Percentiles rank a stretch among this genome's conserved stretches.
Evolutionary conservation across 805 yeast genomes (phyloP).

Genomic region (Hanseniaspora pseudoguilliermondii): DNA sequence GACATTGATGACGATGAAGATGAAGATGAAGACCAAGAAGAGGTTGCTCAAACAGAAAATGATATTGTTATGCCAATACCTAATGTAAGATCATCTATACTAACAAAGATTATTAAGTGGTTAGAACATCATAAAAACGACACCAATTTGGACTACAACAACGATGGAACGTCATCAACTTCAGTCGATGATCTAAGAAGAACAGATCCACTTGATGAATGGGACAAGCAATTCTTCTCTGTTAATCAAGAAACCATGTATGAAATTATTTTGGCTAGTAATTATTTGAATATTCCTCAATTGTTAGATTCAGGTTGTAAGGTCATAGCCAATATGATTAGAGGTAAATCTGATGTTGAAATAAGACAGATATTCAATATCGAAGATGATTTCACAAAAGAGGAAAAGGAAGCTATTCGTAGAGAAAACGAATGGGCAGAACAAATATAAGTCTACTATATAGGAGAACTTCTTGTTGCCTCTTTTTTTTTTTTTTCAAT

Average conservation of each 20-base stretch:
- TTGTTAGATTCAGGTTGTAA: constrained; percentile 68
- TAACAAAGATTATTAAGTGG: constrained; percentile 89
- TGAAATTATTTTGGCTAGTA: constrained; percentile 71
- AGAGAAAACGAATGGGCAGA: constrained; percentile 89
- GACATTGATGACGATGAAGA: constrained; percentile 26
- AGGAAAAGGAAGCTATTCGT: constrained; percentile 76
- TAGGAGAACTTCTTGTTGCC: neutral
- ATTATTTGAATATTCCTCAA: constrained; percentile 63
- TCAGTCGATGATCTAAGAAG: constrained; percentile 56
- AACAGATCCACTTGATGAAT: constrained; percentile 83
- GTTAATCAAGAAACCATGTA: constrained; percentile 87
- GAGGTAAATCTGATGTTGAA: constrained; percentile 69
- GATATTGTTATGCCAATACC: constrained; percentile 79
- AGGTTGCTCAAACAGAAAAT: constrained; percentile 41
- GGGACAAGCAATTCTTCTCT: constrained; percentile 89
- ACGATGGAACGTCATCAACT: constrained; percentile 21
- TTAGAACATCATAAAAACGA: constrained; percentile 87
- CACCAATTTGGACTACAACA: constrained; percentile 63
- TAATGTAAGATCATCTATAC: constrained; percentile 73
- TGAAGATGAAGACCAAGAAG: constrained; percentile 45
- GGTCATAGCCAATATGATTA: constrained; percentile 72
- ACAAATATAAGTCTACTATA: constrained; percentile 31
- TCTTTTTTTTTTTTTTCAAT: neutral
- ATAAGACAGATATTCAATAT: constrained; percentile 69
- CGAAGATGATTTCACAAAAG: constrained; percentile 72